Evolutionary conservation across 306 rosid genomes (phyloP).

Genomic region (Malus fusca): DNA sequence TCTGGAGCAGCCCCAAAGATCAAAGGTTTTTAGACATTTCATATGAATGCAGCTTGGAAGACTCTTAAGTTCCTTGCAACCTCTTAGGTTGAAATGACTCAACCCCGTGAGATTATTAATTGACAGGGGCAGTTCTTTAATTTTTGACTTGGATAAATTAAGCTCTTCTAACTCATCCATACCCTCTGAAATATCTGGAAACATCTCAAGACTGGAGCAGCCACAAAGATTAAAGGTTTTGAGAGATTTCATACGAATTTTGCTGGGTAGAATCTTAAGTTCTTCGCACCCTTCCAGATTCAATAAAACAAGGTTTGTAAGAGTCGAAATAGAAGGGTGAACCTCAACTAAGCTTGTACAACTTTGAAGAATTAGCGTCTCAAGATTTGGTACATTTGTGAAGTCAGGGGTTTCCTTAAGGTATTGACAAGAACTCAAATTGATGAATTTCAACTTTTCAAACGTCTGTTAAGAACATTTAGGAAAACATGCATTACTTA

Average conservation of each 20-base stretch:
- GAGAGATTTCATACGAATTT: too few relatives aligned
- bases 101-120: too few relatives aligned
- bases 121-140: too few relatives aligned
- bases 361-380: not conserved
- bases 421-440: not conserved
- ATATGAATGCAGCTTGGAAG: too few relatives aligned
- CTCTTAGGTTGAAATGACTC: accelerated
- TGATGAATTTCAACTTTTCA: not conserved
- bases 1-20: accelerated
- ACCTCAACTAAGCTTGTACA: not conserved
- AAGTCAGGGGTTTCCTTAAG: constrained; percentile 14
- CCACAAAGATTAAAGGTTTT: too few relatives aligned
- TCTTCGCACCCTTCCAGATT: accelerated
- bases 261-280: too few relatives aligned
- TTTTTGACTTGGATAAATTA: too few relatives aligned
- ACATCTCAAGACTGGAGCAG: too few relatives aligned
- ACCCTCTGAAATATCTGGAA: too few relatives aligned
- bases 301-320: not conserved
- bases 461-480: not conserved
- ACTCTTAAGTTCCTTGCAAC: too few relatives aligned
- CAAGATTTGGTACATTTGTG: constrained; percentile 1
- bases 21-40: too few relatives aligned
- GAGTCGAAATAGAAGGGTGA: not conserved
- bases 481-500: not conserved
- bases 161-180: too few relatives aligned